Conservation (phyloP, 1,284 basidiomycete genomes). For the Cystobasidiaceae sp. region DNA sequence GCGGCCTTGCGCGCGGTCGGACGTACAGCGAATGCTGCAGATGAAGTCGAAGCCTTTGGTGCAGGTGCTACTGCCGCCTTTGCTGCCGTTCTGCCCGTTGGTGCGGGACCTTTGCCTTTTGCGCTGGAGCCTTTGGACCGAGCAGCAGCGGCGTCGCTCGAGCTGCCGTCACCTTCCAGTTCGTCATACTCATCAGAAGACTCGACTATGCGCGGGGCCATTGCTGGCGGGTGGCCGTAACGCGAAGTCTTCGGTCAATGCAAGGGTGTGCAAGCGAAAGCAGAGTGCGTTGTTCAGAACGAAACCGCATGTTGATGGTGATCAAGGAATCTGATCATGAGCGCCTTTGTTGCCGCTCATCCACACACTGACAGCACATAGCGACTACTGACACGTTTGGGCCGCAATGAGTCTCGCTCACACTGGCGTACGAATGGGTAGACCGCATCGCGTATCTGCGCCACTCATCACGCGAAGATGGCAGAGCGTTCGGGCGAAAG, state of each 20-base stretch:
- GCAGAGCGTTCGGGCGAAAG: no score
- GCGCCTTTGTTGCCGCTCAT: no score
- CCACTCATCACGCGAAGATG: no score
- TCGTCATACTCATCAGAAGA: slow-evolving; percentile 27
- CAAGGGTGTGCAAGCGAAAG: background rate
- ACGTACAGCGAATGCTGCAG: background rate
- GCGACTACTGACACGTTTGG: no score
- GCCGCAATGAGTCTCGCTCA: no score
- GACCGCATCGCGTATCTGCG: no score
- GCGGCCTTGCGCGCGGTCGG: slow-evolving; percentile 22
- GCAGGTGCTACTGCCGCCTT: background rate
- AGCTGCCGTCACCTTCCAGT: slow-evolving; percentile 11
- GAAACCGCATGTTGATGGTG: no score
- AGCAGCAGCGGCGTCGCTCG: background rate
- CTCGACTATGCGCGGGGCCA: slow-evolving; percentile 25
- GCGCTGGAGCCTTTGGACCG: background rate
- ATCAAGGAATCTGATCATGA: no score
- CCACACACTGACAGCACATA: no score
- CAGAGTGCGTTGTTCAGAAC: background rate
- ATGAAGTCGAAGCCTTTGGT: background rate
- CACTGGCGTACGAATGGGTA: no score
- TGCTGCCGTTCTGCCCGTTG: background rate
- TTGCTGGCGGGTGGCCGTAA: background rate
- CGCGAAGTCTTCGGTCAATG: no score
- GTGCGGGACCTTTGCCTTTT: background rate